A percentile compares a stretch with the other conserved stretches of the same genome.
Conservation (phyloP, 139 green algal genomes). For the Coelastrella sp. region DNA sequence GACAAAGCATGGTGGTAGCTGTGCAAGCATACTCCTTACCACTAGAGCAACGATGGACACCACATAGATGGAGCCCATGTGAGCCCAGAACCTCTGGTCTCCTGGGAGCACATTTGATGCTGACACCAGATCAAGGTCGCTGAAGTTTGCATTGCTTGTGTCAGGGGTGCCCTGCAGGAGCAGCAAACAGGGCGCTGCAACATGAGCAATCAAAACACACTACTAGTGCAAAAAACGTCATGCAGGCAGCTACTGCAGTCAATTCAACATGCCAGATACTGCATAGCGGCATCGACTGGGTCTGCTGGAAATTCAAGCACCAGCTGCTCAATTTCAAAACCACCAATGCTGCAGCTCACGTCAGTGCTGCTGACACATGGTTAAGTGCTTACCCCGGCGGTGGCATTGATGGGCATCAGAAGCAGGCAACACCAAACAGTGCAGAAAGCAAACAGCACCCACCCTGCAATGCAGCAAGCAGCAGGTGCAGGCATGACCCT, state of each 20-base stretch:
- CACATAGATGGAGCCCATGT: slow-evolving; percentile 63
- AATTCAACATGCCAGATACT: neutral
- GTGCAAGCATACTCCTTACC: too few relatives aligned
- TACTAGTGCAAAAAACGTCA: neutral
- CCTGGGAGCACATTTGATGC: slow-evolving; percentile 61
- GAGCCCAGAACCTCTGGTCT: slow-evolving; percentile 30
- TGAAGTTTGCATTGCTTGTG: neutral
- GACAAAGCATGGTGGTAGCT: too few relatives aligned
- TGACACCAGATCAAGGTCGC: slow-evolving; percentile 37
- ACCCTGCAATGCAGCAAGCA: slow-evolving; percentile 20
- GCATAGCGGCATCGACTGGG: neutral
- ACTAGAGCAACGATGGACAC: slow-evolving; percentile 45
- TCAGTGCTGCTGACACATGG: too few relatives aligned
- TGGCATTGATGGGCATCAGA: slow-evolving; percentile 65
- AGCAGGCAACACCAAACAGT: slow-evolving; percentile 57
- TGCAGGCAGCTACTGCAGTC: neutral
- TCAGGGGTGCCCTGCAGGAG: neutral
- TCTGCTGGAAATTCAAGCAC: too few relatives aligned
- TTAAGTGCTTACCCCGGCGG: slow-evolving; percentile 47
- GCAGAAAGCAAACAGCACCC: slow-evolving; percentile 45
- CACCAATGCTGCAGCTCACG: too few relatives aligned
- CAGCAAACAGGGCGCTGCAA: too few relatives aligned
- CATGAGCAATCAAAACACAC: too few relatives aligned
- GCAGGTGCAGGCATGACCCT: too few relatives aligned
- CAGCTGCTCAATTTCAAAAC: too few relatives aligned